These are phyloP conservation scores for Candida ulmi DNA, from an alignment of 805 yeast species.

Conservation along the genomic window DNA sequence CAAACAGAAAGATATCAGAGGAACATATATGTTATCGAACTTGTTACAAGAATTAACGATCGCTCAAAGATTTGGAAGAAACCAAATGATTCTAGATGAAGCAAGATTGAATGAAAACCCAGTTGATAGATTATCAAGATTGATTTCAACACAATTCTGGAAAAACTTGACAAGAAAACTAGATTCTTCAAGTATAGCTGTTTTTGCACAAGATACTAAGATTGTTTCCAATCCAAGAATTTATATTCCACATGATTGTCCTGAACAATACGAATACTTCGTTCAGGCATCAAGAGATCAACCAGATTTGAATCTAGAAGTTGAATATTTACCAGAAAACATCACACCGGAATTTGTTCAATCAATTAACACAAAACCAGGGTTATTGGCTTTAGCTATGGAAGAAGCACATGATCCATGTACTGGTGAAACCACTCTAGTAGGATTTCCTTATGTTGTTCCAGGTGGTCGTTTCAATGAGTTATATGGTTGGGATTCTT, in stretches of 20 bases:
- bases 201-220: conserved; percentile 76
- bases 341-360: conserved; percentile 75
- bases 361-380: conserved; percentile 78
- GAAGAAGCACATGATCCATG: conserved; percentile 44
- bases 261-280: conserved; percentile 71
- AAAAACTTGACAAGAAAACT: conserved; percentile 65
- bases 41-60: conserved; percentile 83
- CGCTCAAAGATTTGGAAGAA: conserved; percentile 76
- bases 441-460: conserved; percentile 82
- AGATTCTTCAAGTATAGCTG: conserved; percentile 53
- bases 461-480: conserved; percentile 98
- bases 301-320: conserved; percentile 59
- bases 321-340: conserved; percentile 67
- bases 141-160: conserved; percentile 80
- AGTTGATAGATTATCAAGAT: conserved; percentile 64
- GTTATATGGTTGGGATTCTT: conserved; percentile 97
- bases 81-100: conserved; percentile 75
- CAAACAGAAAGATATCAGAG: conserved; percentile 67
- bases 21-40: conserved; percentile 86
- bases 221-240: conserved; percentile 68
- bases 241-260: conserved; percentile 65
- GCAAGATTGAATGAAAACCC: conserved; percentile 84
- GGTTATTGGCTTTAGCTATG: conserved; percentile 78
- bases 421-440: conserved; percentile 42
- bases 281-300: conserved; percentile 42